Evolutionary conservation across 306 rosid species (phyloP).

Genomic region (Myrica gale): DNA sequence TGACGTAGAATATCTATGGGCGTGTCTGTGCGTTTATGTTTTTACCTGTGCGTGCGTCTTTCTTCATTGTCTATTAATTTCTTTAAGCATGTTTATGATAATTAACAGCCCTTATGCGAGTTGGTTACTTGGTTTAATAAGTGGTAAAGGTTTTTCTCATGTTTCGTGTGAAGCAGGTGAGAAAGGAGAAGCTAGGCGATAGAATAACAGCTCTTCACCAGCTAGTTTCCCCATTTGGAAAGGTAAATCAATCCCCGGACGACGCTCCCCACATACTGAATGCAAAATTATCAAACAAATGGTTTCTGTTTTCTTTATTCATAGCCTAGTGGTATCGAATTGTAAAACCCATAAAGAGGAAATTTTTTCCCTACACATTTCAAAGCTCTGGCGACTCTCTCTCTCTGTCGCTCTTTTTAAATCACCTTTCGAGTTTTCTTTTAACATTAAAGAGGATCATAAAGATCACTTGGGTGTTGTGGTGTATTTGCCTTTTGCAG

Average conservation of each 20-base stretch:
- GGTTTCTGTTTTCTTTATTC: neutral
- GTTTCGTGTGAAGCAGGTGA: conserved; percentile 50
- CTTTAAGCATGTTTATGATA: conserved; percentile 22
- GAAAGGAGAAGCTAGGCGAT: conserved; percentile 89
- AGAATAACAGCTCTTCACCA: conserved; percentile 89
- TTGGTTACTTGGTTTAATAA: neutral
- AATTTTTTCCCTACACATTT: neutral
- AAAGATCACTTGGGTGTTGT: conserved; percentile 37
- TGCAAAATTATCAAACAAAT: neutral
- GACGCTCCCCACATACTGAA: neutral
- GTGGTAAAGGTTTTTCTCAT: conserved; percentile 4
- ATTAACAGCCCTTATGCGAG: neutral
- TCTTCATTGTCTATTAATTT: conserved; percentile 27
- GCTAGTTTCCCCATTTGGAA: conserved; percentile 88
- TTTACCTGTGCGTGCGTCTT: conserved; percentile 24
- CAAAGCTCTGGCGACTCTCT: neutral
- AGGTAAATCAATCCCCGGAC: conserved; percentile 40
- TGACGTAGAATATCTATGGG: conserved; percentile 21
- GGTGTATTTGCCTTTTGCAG: conserved; percentile 71
- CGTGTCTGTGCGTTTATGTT: conserved; percentile 16
- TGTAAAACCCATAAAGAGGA: no score
- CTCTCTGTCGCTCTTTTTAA: neutral
- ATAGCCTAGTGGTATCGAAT: neutral
- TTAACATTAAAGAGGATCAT: conserved; percentile 34
- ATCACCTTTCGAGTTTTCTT: conserved; percentile 18